phyloP scores from a whole-genome alignment of 306 rosid species.

The Vigna mungo region DNA sequence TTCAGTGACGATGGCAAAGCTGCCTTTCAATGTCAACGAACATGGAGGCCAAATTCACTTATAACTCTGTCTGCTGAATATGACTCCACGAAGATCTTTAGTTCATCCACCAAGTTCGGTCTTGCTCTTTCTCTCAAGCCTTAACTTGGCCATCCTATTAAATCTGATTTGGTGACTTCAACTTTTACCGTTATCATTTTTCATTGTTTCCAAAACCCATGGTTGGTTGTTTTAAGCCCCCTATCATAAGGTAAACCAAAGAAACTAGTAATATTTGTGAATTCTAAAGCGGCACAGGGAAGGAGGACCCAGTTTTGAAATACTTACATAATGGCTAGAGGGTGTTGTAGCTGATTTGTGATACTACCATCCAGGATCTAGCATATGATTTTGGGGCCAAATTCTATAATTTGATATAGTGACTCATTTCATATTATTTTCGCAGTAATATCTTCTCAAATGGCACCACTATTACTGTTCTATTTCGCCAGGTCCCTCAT shows the following conservation, averaged over 20 bases:
- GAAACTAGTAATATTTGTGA: constrained; percentile 47
- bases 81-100: constrained; percentile 63
- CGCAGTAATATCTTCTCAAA: neutral
- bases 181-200: constrained; percentile 40
- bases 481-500: constrained; percentile 15
- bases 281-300: constrained; percentile 51
- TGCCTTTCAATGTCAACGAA: constrained; percentile 77
- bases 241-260: constrained; percentile 51
- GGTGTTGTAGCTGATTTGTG: constrained; percentile 43
- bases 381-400: constrained; percentile 40
- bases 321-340: constrained; percentile 40
- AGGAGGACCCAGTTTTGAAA: constrained; percentile 67
- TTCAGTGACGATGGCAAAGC: constrained; percentile 78
- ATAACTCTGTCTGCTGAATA: constrained; percentile 83
- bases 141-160: constrained; percentile 49
- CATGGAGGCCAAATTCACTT: constrained; percentile 93
- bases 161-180: constrained; percentile 21
- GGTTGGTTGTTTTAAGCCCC: constrained; percentile 48
- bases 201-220: constrained; percentile 44
- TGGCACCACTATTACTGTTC: neutral
- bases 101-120: constrained; percentile 75
- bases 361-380: constrained; percentile 30
- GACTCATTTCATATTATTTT: constrained; percentile 25
- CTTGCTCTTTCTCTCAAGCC: constrained; percentile 89
- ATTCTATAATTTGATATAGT: constrained; percentile 23